These are phyloP conservation scores for Coemansia sp. DNA, from an alignment of 192 early-diverging fungal species.

Conservation along the genomic window DNA sequence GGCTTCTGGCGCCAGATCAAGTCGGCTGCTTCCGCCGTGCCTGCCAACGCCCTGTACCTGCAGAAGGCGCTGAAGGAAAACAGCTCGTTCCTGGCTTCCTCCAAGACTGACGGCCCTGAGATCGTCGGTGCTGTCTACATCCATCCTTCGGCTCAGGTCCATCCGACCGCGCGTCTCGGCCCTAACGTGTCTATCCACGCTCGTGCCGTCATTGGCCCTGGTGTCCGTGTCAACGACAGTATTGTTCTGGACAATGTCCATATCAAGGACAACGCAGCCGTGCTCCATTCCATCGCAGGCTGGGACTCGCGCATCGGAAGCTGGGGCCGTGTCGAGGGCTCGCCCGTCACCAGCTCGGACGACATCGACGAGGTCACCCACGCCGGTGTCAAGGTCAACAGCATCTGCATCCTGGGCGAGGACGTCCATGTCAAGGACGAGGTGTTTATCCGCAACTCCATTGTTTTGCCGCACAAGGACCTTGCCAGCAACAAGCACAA, in stretches of 20 bases:
- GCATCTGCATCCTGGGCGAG: conserved; percentile 89
- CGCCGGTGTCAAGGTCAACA: conserved; percentile 89
- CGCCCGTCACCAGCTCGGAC: conserved; percentile 62
- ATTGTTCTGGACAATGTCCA: conserved; percentile 93
- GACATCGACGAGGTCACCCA: conserved; percentile 77
- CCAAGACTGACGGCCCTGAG: conserved; percentile 62
- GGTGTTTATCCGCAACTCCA: conserved; percentile 92
- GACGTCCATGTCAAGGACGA: conserved; percentile 93
- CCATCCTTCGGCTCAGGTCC: conserved; percentile 89
- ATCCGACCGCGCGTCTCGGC: conserved; percentile 92
- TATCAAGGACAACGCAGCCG: conserved; percentile 85
- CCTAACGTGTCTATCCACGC: conserved; percentile 96
- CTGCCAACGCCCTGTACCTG: conserved; percentile 91
- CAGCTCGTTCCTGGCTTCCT: conserved; percentile 56
- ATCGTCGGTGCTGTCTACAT: conserved; percentile 92
- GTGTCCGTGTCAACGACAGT: conserved; percentile 90
- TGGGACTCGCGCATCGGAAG: conserved; percentile 92
- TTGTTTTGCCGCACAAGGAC: conserved; percentile 98
- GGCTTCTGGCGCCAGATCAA: conserved; percentile 99
- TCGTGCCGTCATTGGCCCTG: conserved; percentile 83
- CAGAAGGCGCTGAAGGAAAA: conserved; percentile 75
- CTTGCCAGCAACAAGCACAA: conserved; percentile 86
- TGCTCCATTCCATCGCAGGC: conserved; percentile 88
- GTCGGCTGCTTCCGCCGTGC: conserved; percentile 88
- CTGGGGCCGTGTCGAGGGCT: conserved; percentile 94